Evolutionary conservation across 352 stramenopile species (phyloP), one percentile per base, ranked within the genome.

Genomic region (Phytophthora pisi): DNA sequence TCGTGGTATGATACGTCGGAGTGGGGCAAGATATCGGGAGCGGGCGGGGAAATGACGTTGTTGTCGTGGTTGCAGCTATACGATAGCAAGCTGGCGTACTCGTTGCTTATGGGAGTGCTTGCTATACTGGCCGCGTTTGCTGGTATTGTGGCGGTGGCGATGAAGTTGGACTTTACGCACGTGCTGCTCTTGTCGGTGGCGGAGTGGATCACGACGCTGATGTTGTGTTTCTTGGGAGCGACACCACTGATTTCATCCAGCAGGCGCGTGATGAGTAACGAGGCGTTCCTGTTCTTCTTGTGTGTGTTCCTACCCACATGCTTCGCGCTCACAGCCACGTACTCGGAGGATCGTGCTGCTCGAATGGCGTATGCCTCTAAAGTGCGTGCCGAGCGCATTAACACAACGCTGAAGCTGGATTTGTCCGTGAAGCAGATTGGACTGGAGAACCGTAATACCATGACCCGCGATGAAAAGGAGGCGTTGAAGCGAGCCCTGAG

Each of bases 141-240:
- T 30, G 78, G 86, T 18, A 90, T 95, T 51, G 69, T 95, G 6
- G 77, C 79, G n/a, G 74, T 92, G 8, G 77, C 84, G 2, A 74
- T 95, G 66, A 92, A 92, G 61, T 70, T 95, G 24, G 84, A 93
- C 56, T 95, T 95, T 57, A 80, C 78, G 2, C 86, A 95, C 31
- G 84, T 91, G 28, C 34, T 93, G 8, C 51, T 88, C 51, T 72
- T 86, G 49, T 81, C 78, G 31, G 61, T 79, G 4, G 67, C 82
- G 1, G 67, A 90, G 46, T 92, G 81, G 68, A 57, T 89, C 5
- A 81, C 83, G 49, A 91, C 80, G n/a, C 61, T 91, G 7, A 68
- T 81, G 51, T 43, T 86, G 13, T 74, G 83, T 11, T 76, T 81
- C 10, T 71, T 81, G 40, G 74, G 74, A 7, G 64, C 63, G 20